Conservation (phyloP, 2,329 filamentous ascomycete species). For the Fusarium dimerum region DNA sequence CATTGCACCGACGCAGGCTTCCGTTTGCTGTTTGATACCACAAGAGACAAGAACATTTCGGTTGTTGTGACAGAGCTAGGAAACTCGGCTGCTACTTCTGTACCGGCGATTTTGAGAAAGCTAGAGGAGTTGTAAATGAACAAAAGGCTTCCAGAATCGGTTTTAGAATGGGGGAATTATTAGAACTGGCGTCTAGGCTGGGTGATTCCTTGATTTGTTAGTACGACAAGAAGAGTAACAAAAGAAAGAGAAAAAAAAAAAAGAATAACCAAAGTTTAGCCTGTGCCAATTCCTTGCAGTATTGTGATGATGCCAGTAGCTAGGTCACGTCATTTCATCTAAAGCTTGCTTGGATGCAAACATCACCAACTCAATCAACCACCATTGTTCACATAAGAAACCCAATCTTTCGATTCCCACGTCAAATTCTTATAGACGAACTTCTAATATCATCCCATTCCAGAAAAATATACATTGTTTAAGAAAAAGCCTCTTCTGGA, state of each 20-base stretch:
- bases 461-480: background rate
- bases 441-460: background rate
- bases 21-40: conserved; percentile 86
- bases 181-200: background rate
- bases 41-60: conserved; percentile 80
- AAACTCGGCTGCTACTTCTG: conserved; percentile 80
- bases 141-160: conserved; percentile 13
- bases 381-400: too few species aligned
- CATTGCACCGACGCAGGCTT: conserved; percentile 59
- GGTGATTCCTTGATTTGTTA: background rate
- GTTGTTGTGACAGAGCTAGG: conserved; percentile 92
- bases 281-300: background rate
- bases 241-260: background rate
- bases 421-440: background rate
- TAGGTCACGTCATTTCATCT: background rate
- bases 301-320: background rate
- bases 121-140: conserved; percentile 53
- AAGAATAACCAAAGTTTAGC: background rate
- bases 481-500: too few species aligned
- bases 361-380: background rate
- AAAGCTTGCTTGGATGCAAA: background rate
- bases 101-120: conserved; percentile 64
- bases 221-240: background rate
- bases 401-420: background rate
- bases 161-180: background rate